phyloP scores from a whole-genome alignment of 306 rosid species.

The Coriaria nepalensis region DNA sequence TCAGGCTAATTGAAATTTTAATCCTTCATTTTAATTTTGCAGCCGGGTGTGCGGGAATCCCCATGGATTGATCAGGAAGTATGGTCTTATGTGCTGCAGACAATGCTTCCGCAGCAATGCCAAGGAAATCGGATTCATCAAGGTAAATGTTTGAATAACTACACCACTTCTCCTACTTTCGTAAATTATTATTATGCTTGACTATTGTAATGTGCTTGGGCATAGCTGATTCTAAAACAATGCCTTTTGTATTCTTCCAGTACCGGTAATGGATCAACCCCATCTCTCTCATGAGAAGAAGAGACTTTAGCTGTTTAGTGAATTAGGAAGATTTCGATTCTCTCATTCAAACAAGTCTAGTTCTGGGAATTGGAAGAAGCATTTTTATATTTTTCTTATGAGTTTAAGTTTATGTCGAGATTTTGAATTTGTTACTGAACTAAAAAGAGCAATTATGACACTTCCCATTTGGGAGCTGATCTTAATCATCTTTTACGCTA shows the following conservation, averaged over 20 bases:
- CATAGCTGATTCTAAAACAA: too few relatives aligned
- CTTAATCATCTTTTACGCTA: too few relatives aligned
- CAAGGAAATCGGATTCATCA: slow-evolving; percentile 93
- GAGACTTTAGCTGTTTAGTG: not conserved
- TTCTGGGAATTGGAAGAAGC: too few relatives aligned
- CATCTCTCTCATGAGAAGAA: not conserved
- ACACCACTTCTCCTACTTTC: not conserved
- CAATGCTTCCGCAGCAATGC: slow-evolving; percentile 97
- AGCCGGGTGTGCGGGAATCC: slow-evolving; percentile 65
- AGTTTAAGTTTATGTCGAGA: too few relatives aligned
- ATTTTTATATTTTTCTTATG: not conserved
- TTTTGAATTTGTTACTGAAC: too few relatives aligned
- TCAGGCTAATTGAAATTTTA: not conserved
- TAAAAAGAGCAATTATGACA: too few relatives aligned
- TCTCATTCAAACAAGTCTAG: too few relatives aligned
- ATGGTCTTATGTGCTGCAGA: slow-evolving; percentile 93
- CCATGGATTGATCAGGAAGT: slow-evolving; percentile 85
- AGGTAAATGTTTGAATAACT: slow-evolving; percentile 23
- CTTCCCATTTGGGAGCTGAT: too few relatives aligned
- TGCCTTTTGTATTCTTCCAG: slow-evolving; percentile 27
- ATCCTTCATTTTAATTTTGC: not conserved
- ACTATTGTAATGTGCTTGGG: too few relatives aligned
- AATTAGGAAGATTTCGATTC: too few relatives aligned
- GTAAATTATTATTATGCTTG: not conserved
- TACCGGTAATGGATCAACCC: slow-evolving; percentile 34